These are phyloP conservation scores for Plasmodium yoelii DNA, from an alignment of 169 alveolate species.

Conservation along the genomic window DNA sequence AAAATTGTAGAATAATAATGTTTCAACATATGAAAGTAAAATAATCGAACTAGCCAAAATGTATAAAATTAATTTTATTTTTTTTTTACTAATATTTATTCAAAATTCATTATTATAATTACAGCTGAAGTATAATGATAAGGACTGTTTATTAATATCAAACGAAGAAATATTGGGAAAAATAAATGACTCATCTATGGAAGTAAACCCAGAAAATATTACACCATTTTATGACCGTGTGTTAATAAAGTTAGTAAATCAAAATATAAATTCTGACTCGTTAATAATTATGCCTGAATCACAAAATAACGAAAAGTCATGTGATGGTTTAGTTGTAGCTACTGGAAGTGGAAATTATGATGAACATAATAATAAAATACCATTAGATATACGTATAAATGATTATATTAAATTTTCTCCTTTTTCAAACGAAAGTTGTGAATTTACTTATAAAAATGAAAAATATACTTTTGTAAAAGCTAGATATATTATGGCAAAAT, in stretches of 20 bases:
- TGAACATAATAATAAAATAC: conserved; percentile 52
- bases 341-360: conserved; percentile 68
- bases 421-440: conserved; percentile 71
- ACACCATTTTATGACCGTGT: conserved; percentile 73
- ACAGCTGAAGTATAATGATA: conserved; percentile 63
- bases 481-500: conserved; percentile 70
- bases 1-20: background rate
- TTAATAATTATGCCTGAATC: conserved; percentile 68
- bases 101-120: background rate
- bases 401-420: conserved; percentile 73
- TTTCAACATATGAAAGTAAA: background rate
- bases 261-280: conserved; percentile 38
- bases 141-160: conserved; percentile 67
- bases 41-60: too few species aligned
- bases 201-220: conserved; percentile 49
- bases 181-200: conserved; percentile 27
- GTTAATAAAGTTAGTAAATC: conserved; percentile 45
- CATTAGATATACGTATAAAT: conserved; percentile 44
- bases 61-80: too few species aligned
- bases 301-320: conserved; percentile 22
- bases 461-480: conserved; percentile 67
- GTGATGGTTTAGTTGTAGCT: conserved; percentile 70
- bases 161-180: conserved; percentile 68
- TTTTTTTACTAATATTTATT: too few species aligned
- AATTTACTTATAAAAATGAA: conserved; percentile 56